A percentile compares a stretch with the other conserved stretches of the same genome.
Conservation (phyloP, 2,329 filamentous ascomycete species). For the Curvularia verruculosa region DNA sequence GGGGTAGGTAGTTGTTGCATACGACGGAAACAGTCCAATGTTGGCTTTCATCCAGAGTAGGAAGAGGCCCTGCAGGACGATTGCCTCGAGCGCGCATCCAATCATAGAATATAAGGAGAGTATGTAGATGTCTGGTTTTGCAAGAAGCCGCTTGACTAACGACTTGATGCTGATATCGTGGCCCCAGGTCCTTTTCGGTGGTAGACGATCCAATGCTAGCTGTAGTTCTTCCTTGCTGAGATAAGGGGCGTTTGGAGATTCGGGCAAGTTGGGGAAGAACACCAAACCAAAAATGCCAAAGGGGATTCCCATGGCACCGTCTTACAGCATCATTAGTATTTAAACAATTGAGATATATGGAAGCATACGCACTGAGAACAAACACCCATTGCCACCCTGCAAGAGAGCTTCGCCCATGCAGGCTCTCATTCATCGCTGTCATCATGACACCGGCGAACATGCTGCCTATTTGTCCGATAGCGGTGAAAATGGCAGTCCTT, state of each 20-base stretch:
- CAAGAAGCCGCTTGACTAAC: constrained; percentile 29
- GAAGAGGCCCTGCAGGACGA: constrained; percentile 35
- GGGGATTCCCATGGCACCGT: constrained; percentile 39
- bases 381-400: constrained; percentile 42
- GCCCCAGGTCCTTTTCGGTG: constrained; percentile 32
- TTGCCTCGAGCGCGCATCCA: constrained; percentile 47
- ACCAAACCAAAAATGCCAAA: constrained; percentile 38
- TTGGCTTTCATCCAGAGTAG: constrained; percentile 35
- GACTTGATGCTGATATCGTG: constrained; percentile 35
- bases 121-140: constrained; percentile 46
- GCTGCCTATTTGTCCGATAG: constrained; percentile 38
- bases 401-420: constrained; percentile 28
- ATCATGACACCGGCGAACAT: constrained; percentile 44
- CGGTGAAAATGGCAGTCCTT: constrained; percentile 40
- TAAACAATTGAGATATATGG: fast-evolving
- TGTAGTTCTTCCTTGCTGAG: constrained; percentile 35
- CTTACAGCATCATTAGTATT: constrained; percentile 22
- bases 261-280: constrained; percentile 38
- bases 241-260: constrained; percentile 31
- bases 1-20: constrained; percentile 64
- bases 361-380: constrained; percentile 27
- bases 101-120: constrained; percentile 49
- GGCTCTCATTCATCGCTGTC: constrained; percentile 40
- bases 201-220: constrained; percentile 34
- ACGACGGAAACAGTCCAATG: constrained; percentile 39